Evolutionary conservation across 805 yeast genomes (phyloP).

Genomic region (Diddensiella santjacobensis): DNA sequence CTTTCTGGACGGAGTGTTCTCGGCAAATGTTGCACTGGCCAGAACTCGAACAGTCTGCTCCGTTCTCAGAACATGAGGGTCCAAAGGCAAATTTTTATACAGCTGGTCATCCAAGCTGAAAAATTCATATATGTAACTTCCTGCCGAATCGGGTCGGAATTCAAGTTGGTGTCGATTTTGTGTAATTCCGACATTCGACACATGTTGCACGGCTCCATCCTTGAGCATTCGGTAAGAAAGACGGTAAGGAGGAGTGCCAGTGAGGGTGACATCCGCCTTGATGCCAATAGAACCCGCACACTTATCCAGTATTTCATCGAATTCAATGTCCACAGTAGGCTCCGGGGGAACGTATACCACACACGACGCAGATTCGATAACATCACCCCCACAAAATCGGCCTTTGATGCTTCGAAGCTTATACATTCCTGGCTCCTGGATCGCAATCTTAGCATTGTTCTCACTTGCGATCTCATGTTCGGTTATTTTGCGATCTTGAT

Average conservation of each 20-base stretch:
- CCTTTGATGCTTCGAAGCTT: conserved; percentile 52
- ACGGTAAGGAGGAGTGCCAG: conserved; percentile 81
- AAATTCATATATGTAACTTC: conserved; percentile 74
- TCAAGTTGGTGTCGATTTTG: conserved; percentile 51
- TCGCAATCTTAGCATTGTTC: conserved; percentile 26
- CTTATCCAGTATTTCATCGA: conserved; percentile 65
- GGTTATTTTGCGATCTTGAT: not conserved
- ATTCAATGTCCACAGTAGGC: conserved; percentile 43
- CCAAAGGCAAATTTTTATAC: conserved; percentile 39
- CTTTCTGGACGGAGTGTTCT: conserved; percentile 22
- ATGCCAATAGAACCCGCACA: conserved; percentile 94
- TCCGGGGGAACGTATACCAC: conserved; percentile 55
- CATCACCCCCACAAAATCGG: conserved; percentile 61
- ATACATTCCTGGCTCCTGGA: conserved; percentile 63
- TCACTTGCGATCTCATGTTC: not conserved
- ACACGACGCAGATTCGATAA: conserved; percentile 53
- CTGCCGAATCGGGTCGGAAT: conserved; percentile 77
- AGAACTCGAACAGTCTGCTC: conserved; percentile 35
- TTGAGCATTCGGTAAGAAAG: conserved; percentile 54
- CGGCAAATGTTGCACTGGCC: conserved; percentile 38
- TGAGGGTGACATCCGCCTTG: conserved; percentile 58
- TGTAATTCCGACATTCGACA: conserved; percentile 30
- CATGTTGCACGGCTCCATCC: conserved; percentile 31
- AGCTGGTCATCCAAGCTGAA: conserved; percentile 60
- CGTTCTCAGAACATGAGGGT: conserved; percentile 21